phyloP scores from a whole-genome alignment of 106 monocot genomes.

The Agapanthus africanus region DNA sequence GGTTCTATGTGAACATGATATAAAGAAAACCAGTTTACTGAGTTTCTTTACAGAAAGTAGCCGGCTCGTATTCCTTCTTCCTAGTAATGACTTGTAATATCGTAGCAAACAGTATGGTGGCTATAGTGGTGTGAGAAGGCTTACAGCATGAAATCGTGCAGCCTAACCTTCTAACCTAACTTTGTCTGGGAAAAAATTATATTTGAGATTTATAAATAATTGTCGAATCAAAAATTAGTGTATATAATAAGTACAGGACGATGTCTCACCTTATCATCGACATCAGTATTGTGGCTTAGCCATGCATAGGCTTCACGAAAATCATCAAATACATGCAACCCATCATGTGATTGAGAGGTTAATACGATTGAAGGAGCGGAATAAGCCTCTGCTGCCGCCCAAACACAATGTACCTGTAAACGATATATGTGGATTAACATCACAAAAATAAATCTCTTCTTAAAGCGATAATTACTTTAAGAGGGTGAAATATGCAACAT shows the following conservation, averaged over 20 bases:
- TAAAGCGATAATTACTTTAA: neutral
- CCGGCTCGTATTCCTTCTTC: neutral
- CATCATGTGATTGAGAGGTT: slow-evolving; percentile 89
- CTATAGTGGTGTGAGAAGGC: neutral
- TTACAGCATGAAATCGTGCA: neutral
- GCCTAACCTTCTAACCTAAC: neutral
- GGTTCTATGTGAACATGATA: neutral
- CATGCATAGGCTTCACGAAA: slow-evolving; percentile 99
- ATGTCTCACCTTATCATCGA: slow-evolving; percentile 83
- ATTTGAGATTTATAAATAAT: neutral
- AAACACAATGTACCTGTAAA: slow-evolving; percentile 91
- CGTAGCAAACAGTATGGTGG: neutral
- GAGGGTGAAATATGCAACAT: neutral
- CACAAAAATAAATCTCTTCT: neutral
- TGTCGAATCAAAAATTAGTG: neutral
- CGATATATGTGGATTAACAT: slow-evolving; percentile 2
- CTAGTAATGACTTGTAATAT: neutral
- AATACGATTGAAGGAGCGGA: slow-evolving; percentile 98
- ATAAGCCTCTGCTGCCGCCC: slow-evolving; percentile 99
- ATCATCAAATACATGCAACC: slow-evolving; percentile 98
- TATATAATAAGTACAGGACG: neutral
- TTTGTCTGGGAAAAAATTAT: neutral
- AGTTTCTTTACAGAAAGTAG: no score
- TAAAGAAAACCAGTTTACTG: neutral
- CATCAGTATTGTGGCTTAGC: slow-evolving; percentile 91